Conservation (phyloP, 106 monocot species). For the Alisma plantagoaquatica region DNA sequence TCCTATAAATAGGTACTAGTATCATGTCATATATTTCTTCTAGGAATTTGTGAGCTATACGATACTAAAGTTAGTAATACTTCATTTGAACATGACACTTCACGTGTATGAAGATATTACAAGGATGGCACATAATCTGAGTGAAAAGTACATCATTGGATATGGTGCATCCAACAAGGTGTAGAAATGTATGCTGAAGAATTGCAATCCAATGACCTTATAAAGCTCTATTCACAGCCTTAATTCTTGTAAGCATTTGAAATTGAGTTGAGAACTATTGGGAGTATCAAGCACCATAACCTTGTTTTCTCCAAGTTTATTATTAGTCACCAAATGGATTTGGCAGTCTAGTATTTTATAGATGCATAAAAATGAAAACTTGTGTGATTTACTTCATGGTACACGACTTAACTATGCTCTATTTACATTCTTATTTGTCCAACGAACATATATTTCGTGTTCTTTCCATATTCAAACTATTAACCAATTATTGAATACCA, state of each 20-base stretch:
- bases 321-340: constrained; percentile 71
- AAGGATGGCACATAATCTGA: constrained; percentile 94
- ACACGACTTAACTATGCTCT: neutral
- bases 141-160: constrained; percentile 95
- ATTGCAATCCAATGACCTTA: constrained; percentile 91
- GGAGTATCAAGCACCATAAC: constrained; percentile 93
- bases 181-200: constrained; percentile 90
- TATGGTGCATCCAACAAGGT: constrained; percentile 94
- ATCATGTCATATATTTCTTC: too few relatives aligned
- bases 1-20: too few relatives aligned
- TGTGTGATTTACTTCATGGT: constrained; percentile 97
- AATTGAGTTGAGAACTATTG: constrained; percentile 86
- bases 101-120: constrained; percentile 98
- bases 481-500: too few relatives aligned
- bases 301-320: constrained; percentile 84
- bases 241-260: constrained; percentile 81
- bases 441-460: too few relatives aligned
- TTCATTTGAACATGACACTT: constrained; percentile 98
- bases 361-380: constrained; percentile 98
- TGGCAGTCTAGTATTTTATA: constrained; percentile 90
- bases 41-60: constrained; percentile 34
- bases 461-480: too few relatives aligned
- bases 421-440: too few relatives aligned
- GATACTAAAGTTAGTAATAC: constrained; percentile 76
- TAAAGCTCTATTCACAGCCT: constrained; percentile 70